Conservation (phyloP, 176 grass and related monocot genomes). For the Juncus effusus region DNA sequence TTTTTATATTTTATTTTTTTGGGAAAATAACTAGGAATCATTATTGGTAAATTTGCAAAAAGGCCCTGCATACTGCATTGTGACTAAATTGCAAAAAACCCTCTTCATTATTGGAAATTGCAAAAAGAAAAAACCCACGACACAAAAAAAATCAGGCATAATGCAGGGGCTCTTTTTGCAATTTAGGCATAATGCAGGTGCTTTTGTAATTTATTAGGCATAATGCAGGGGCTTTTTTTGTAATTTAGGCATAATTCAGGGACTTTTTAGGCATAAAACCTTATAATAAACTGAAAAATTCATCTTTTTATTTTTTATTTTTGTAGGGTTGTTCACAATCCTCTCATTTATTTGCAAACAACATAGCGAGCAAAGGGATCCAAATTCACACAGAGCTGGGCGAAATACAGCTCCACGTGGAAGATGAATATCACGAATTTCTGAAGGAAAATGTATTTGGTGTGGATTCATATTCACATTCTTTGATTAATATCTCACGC, state of each 20-base stretch:
- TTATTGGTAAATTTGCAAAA: constrained; percentile 12
- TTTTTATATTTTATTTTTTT: not conserved
- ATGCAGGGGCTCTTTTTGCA: too few species aligned
- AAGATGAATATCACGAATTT: constrained; percentile 91
- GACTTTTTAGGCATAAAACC: not conserved
- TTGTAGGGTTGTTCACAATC: constrained; percentile 83
- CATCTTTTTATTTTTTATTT: constrained; percentile 33
- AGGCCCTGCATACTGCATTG: not conserved
- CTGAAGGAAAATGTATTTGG: constrained; percentile 89
- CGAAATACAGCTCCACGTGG: constrained; percentile 89
- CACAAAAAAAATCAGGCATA: too few species aligned
- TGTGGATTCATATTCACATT: constrained; percentile 77
- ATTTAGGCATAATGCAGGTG: too few species aligned
- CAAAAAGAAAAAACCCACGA: too few species aligned
- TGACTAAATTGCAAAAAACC: not conserved
- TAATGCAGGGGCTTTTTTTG: too few species aligned
- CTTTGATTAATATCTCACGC: constrained; percentile 78
- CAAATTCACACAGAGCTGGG: constrained; percentile 93
- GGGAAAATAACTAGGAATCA: not conserved
- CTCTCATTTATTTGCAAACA: constrained; percentile 95
- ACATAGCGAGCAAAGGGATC: constrained; percentile 95
- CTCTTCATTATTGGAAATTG: too few species aligned
- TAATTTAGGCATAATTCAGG: too few species aligned
- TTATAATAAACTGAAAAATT: constrained; percentile 3
- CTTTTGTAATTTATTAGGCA: too few species aligned